These are phyloP conservation scores for Agrostemma githago DNA, from an alignment of 148 eudicot genomes.

Conservation along the genomic window DNA sequence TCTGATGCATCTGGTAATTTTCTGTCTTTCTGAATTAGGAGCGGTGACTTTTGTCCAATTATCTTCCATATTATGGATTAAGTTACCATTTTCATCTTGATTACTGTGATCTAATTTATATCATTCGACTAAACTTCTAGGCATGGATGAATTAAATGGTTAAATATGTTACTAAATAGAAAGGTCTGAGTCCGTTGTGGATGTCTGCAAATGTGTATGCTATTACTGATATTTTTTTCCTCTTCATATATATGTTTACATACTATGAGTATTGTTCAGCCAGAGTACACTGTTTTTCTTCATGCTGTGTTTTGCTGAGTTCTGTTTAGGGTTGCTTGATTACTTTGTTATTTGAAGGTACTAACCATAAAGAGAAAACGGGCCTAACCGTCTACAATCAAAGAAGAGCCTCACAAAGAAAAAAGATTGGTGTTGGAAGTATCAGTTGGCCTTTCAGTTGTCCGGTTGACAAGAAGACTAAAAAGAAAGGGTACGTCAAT, in stretches of 20 bases:
- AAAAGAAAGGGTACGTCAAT: conserved; percentile 22
- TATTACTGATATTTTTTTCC: not conserved
- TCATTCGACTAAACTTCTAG: not conserved
- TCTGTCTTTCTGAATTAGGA: not conserved
- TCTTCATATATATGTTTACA: not conserved
- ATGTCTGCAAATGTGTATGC: not conserved
- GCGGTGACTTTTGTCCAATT: not conserved
- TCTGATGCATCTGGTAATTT: conserved; percentile 18
- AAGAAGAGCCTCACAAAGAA: conserved; percentile 16
- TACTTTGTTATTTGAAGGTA: conserved; percentile 21
- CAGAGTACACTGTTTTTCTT: not conserved
- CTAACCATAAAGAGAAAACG: conserved; percentile 8
- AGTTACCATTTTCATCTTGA: not conserved
- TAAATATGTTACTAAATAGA: not conserved
- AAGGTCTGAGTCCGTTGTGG: not conserved
- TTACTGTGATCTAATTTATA: not conserved
- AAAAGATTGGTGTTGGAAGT: conserved; percentile 18
- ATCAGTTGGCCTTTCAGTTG: conserved; percentile 16
- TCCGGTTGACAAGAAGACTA: conserved; percentile 19
- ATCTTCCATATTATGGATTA: not conserved
- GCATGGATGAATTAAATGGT: not conserved
- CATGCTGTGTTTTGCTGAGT: not conserved
- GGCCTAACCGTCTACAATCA: conserved; percentile 19
- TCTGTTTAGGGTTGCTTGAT: not conserved
- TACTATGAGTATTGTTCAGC: not conserved